Base-by-base conservation (phyloP, 2,329 filamentous ascomycete species). In the Alternaria consortialis region DNA sequence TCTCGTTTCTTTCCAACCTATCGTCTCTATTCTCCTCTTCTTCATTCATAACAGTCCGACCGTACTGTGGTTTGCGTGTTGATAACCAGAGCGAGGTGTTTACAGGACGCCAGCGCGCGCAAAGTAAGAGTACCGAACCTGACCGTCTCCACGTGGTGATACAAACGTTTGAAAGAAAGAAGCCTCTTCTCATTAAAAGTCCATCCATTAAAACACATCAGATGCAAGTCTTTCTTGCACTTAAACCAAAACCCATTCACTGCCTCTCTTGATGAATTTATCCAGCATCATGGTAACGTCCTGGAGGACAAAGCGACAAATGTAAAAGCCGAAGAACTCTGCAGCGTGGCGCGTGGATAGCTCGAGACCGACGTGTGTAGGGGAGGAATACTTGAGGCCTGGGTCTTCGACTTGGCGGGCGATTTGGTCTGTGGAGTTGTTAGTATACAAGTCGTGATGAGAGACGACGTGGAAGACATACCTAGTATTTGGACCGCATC, bases 301-400 rank as follows among this genome's bases (percentile, higher is more conserved):
- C 4, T 89, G 85, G 62, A 99, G 83, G n/a, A 94, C 93, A 77
- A 99, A 99, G 17, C 95, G 90, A 79, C 94, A 97, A 29, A 99
- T 86, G 77, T 95, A 98, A 79, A 99, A 97, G 15, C 91, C 94
- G 77, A 99, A 99, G 80, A 99, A 99, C 80, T 99, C 95, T 34
- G 94, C 92, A 7, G 94, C 95, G 78, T 97, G 94, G 40, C 94
- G 88, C 36, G 93, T 93, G 76, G 93, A 95, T 40, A 99, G 86
- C 80, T 99, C 95, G 34, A 99, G 87, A 9, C 95, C 95, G 54
- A 99, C 94, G 75, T 97, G 94, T 8, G 95, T 98, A 73, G 93
- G 93, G 70, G 94, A 94, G 17, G 93, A 93, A 79, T 95, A 92
- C 69, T 92, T 91, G 56, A 98, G 86, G 9, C 94, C 94, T 6